phyloP scores from a whole-genome alignment of 2,329 filamentous ascomycete species.

The Fusarium agapanthi region DNA sequence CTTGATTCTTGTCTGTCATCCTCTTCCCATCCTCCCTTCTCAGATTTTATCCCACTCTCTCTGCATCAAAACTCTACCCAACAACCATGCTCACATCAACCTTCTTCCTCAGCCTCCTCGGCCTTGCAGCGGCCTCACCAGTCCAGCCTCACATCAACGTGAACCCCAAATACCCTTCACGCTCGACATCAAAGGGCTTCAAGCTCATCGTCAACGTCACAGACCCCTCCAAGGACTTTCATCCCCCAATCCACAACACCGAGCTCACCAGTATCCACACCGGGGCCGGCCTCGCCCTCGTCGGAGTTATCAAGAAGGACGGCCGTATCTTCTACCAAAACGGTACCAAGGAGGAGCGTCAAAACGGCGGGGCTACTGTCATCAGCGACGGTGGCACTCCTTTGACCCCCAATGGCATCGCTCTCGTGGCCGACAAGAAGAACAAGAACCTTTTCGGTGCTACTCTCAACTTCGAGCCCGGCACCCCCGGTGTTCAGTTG shows the following conservation, averaged over 20 bases:
- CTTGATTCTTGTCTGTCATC: not conserved
- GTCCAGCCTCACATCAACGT: constrained; percentile 18
- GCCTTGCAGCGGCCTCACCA: constrained; percentile 40
- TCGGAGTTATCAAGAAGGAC: constrained; percentile 44
- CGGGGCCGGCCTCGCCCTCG: constrained; percentile 53
- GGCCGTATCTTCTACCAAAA: constrained; percentile 59
- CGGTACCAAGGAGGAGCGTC: constrained; percentile 51
- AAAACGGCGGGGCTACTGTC: constrained; percentile 45
- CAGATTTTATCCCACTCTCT: not conserved
- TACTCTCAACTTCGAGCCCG: constrained; percentile 47
- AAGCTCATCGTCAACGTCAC: constrained; percentile 57
- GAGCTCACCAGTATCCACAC: constrained; percentile 54
- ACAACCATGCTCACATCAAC: constrained; percentile 37
- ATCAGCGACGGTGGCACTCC: constrained; percentile 54
- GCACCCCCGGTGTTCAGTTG: constrained; percentile 49
- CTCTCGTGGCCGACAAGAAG: constrained; percentile 40
- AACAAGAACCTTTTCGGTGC: constrained; percentile 45
- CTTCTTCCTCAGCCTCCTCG: constrained; percentile 37
- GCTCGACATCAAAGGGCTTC: constrained; percentile 47
- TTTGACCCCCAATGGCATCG: constrained; percentile 50
- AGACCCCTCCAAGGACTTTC: constrained; percentile 51
- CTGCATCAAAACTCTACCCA: not conserved
- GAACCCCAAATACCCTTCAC: constrained; percentile 24
- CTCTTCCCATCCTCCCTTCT: not conserved
- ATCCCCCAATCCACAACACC: constrained; percentile 52